Base-by-base conservation (phyloP, 805 yeast species). In the Wickerhamomyces alni region DNA sequence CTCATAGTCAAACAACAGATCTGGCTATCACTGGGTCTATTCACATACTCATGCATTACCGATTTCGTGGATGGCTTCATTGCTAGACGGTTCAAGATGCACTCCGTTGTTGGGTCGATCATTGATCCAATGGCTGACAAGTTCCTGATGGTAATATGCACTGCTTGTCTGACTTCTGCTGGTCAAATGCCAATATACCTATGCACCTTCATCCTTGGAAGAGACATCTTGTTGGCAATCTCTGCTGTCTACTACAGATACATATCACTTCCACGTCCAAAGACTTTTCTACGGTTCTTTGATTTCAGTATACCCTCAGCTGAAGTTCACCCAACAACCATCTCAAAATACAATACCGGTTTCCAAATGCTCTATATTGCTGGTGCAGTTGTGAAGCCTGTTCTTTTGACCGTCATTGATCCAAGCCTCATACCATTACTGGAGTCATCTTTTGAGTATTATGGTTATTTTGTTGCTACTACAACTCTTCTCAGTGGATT, bases 121-220 rank as follows among this genome's bases (percentile, higher is more conserved):
- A 67, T 94, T 26, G 99, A 93, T 54, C 99, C 99, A 0, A 70
- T 87, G 65, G 99, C 99, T 0, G 99, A 93, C 58, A 93, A 93
- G 58, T 67, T 84, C 13, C 68, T 93, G 35, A 88, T 93, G 96
- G 73, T 91, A 17, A 77, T 85, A 0, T 77, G 95, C 37, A 89
- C 98, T 0, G 69, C 80, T 0, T 78, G 95, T 38, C 63, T 93
- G 41, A 79, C 91, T 0, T 72, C 80, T 48, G 65, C 80, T 11
- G 71, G 79, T 36, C 68, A 74, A 16, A 82, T 93, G 52, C 98
- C 99, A 0, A 53, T 74, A 28, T 75, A 72, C 56, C 67, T 76
- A 17, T 94, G 91, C 0, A 57, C 65, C 0, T 48, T 87, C 16
- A 87, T 93, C 21, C 67, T 93, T 16, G 97, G 97, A 0, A 72